Conservation (phyloP, 108 stramenopile genomes). For the Skeletonema costatum region DNA sequence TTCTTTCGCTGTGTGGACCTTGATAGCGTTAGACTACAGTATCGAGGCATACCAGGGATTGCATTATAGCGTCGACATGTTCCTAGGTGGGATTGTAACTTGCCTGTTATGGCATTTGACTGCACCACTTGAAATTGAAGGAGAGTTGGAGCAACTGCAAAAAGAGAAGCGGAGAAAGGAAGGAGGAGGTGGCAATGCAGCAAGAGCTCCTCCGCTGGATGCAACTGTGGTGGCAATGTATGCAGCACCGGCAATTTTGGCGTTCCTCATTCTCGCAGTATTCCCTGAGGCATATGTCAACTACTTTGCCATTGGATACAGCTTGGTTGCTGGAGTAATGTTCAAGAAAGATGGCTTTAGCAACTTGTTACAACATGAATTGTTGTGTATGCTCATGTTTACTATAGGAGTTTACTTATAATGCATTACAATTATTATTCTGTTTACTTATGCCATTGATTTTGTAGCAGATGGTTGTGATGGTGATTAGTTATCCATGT, state of each 20-base stretch:
- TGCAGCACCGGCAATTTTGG: constrained; percentile 54
- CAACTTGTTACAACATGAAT: constrained; percentile 68
- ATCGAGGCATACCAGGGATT: constrained; percentile 86
- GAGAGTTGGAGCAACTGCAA: constrained; percentile 12
- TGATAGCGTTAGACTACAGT: constrained; percentile 71
- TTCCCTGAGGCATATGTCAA: constrained; percentile 58
- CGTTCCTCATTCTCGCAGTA: constrained; percentile 56
- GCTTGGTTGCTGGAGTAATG: constrained; percentile 49
- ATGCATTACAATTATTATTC: background rate
- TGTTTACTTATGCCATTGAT: background rate
- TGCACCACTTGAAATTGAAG: constrained; percentile 46
- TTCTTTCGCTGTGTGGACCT: constrained; percentile 63
- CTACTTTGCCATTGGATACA: constrained; percentile 56
- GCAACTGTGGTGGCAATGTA: constrained; percentile 45
- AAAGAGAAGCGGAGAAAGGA: constrained; percentile 2
- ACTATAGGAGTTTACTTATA: constrained; percentile 67
- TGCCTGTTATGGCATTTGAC: constrained; percentile 67
- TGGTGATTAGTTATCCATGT: background rate
- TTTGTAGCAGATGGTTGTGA: background rate
- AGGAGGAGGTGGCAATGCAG: background rate
- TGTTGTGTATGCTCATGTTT: constrained; percentile 62
- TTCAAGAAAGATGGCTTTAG: constrained; percentile 58
- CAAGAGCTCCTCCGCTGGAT: constrained; percentile 7
- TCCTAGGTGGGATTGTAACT: constrained; percentile 72
- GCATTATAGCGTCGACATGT: constrained; percentile 89